Evolutionary conservation across 1,139 yeast genomes (phyloP).

Genomic region (Magnusiomyces starmeri): DNA sequence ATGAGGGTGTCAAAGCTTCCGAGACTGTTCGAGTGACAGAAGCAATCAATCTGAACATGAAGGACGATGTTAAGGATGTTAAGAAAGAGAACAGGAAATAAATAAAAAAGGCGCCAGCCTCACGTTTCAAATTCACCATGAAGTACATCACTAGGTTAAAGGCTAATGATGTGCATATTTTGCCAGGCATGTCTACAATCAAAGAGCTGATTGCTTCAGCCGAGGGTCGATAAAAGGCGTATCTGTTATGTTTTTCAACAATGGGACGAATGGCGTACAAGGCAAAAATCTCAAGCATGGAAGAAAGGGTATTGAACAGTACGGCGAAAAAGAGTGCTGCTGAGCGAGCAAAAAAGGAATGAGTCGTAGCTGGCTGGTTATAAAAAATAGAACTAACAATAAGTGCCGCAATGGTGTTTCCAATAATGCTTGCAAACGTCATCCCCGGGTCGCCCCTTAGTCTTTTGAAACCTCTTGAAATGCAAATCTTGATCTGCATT

Average conservation of each 20-base stretch:
- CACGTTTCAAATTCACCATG: constrained; percentile 56
- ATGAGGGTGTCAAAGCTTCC: constrained; percentile 69
- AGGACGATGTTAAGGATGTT: constrained; percentile 60
- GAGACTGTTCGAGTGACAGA: constrained; percentile 51
- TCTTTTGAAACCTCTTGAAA: constrained; percentile 57
- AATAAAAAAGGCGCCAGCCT: constrained; percentile 63
- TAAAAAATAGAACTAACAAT: constrained; percentile 69
- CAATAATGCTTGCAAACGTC: constrained; percentile 49
- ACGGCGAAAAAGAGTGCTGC: constrained; percentile 71
- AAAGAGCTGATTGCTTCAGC: constrained; percentile 70
- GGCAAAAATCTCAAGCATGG: constrained; percentile 63
- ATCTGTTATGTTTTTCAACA: constrained; percentile 70
- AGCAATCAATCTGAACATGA: constrained; percentile 64
- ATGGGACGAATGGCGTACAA: constrained; percentile 65
- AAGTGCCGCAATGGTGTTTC: constrained; percentile 67
- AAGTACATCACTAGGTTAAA: constrained; percentile 62
- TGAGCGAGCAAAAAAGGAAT: constrained; percentile 57
- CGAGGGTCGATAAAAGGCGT: constrained; percentile 68
- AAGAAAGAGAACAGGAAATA: constrained; percentile 48
- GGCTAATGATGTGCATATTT: constrained; percentile 44
- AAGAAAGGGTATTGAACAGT: constrained; percentile 70
- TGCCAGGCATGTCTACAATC: constrained; percentile 61
- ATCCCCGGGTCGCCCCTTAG: constrained; percentile 59
- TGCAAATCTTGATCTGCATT: constrained; percentile 56
- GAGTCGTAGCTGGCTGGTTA: constrained; percentile 44